These are phyloP conservation scores for Cicer chorassanicum DNA, from an alignment of 306 rosid species.

Conservation along the genomic window DNA sequence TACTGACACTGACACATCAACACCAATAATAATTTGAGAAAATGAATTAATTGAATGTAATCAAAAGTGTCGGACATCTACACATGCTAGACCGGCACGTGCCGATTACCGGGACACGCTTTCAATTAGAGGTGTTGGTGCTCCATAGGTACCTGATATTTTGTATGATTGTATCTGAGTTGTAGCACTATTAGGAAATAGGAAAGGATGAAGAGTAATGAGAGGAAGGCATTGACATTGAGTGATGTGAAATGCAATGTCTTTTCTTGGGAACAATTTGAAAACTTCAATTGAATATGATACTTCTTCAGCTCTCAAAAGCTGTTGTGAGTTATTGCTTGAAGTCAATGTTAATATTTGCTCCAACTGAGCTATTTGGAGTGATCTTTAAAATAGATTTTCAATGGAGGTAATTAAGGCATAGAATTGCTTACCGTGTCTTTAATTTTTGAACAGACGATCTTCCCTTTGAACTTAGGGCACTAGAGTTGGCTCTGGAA, in stretches of 20 bases:
- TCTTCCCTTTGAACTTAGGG: conserved; percentile 91
- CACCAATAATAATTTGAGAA: no score
- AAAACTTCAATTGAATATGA: conserved; percentile 32
- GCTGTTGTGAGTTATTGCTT: conserved; percentile 29
- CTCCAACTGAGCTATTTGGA: conserved; percentile 10
- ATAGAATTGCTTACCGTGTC: conserved; percentile 46
- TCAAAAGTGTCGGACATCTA: no score
- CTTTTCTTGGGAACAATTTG: conserved; percentile 7
- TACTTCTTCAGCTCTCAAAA: conserved; percentile 31
- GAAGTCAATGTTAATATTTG: conserved; percentile 9
- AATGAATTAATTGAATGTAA: no score
- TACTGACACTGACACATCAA: no score
- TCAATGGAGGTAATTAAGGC: conserved; percentile 12
- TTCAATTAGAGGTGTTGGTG: no score
- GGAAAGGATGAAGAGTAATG: conserved; percentile 21
- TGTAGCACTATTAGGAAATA: conserved; percentile 14
- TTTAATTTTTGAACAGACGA: conserved; percentile 71
- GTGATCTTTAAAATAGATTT: background rate
- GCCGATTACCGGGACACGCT: no score
- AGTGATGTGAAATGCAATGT: conserved; percentile 22
- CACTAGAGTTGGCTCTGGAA: conserved; percentile 92
- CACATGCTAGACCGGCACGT: no score
- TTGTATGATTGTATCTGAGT: background rate
- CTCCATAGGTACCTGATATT: background rate
- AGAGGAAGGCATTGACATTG: conserved; percentile 24